phyloP scores from a whole-genome alignment of 495 filamentous ascomycete species.

The Aspergillus heteromorphus region DNA sequence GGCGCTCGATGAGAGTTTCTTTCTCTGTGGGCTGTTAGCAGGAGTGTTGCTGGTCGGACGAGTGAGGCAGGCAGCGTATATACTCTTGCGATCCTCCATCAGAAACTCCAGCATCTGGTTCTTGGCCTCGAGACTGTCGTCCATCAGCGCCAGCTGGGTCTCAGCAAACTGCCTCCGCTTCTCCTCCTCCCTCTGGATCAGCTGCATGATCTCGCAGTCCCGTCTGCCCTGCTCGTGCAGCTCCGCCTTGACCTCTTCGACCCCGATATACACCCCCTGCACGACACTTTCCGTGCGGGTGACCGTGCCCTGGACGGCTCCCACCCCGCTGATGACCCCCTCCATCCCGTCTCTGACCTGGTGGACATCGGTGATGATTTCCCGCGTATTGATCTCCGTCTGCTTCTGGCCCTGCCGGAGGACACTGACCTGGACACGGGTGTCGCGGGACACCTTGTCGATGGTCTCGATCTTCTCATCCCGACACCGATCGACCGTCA shows the following conservation, averaged over 20 bases:
- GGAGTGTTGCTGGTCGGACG: too few relatives aligned
- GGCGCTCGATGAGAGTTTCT: not conserved
- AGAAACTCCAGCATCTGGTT: not conserved
- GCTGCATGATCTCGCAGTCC: not conserved
- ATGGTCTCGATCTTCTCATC: not conserved
- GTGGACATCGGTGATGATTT: not conserved
- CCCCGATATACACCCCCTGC: not conserved
- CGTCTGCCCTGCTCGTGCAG: not conserved
- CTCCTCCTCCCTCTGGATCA: not conserved
- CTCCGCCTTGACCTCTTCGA: not conserved
- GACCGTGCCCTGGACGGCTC: not conserved
- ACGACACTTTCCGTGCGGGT: not conserved
- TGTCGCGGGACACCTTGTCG: not conserved
- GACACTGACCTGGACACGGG: not conserved
- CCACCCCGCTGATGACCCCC: not conserved
- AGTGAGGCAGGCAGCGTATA: not conserved
- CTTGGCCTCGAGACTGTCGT: not conserved
- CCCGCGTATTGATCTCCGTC: not conserved
- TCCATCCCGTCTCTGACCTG: not conserved
- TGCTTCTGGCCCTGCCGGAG: not conserved
- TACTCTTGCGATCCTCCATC: not conserved
- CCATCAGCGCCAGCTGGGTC: not conserved
- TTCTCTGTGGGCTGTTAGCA: not conserved
- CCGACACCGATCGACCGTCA: not conserved
- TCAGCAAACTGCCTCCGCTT: not conserved